Percentiles rank a stretch among this genome's conserved stretches.
phyloP scores from a whole-genome alignment of 495 filamentous ascomycete species.

The Annulohypoxylon maeteangense region DNA sequence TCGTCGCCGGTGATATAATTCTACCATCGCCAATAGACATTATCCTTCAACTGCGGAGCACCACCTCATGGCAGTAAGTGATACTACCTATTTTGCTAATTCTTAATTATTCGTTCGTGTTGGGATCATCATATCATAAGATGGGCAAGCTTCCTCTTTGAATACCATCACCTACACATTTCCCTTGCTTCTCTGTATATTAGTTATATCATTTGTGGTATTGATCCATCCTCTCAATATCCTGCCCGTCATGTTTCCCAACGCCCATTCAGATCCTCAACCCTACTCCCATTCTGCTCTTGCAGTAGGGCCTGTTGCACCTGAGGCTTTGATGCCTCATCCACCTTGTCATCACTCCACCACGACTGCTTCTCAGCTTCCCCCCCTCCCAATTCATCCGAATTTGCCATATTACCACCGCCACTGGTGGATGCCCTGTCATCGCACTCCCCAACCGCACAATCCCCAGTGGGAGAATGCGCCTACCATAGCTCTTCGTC shows the following conservation, averaged over 20 bases:
- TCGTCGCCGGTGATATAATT: neutral
- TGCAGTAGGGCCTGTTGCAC: neutral
- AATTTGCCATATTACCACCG: neutral
- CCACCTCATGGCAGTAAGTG: conserved; percentile 37
- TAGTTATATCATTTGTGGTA: neutral
- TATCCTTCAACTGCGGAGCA: neutral
- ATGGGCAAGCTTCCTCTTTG: conserved; percentile 4
- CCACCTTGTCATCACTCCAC: neutral
- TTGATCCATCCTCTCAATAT: neutral
- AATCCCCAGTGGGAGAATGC: conserved; percentile 1
- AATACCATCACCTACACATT: conserved; percentile 4
- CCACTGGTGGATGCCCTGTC: neutral
- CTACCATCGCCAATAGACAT: neutral
- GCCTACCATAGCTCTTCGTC: neutral
- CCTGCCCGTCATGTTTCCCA: neutral
- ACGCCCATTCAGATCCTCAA: neutral
- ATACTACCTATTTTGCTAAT: neutral
- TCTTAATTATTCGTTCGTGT: neutral
- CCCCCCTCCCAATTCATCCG: neutral
- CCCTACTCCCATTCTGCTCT: neutral
- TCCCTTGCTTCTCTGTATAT: neutral
- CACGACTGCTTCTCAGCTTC: neutral
- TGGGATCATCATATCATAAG: neutral
- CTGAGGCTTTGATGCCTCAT: conserved; percentile 13
- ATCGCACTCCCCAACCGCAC: neutral